Percentiles rank a stretch among this genome's conserved stretches.
Evolutionary conservation across 345 rosid species (phyloP).

Genomic region (Ailanthus altissimus): DNA sequence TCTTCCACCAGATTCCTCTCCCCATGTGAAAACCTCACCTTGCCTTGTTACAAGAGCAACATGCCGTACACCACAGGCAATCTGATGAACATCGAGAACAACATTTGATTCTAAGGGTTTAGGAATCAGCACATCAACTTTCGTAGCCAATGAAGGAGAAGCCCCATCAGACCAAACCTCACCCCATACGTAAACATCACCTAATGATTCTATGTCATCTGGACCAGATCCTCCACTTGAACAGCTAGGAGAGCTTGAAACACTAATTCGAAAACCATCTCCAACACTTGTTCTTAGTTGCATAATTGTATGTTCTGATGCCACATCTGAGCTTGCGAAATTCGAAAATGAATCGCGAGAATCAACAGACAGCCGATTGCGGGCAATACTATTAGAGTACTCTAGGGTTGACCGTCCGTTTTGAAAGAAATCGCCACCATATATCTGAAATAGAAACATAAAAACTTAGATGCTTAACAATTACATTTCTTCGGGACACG

Average conservation of each 20-base stretch:
- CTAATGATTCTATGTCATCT: conserved; percentile 96
- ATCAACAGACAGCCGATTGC: conserved; percentile 66
- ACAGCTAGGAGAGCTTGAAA: conserved; percentile 95
- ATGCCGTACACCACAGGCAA: conserved; percentile 82
- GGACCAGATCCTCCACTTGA: conserved; percentile 95
- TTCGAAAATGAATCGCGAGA: conserved; percentile 42
- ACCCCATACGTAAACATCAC: conserved; percentile 97
- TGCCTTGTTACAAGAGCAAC: conserved; percentile 89
- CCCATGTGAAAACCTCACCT: conserved; percentile 98
- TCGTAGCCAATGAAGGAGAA: conserved; percentile 38
- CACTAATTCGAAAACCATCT: conserved; percentile 92
- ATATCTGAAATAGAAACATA: conserved; percentile 48
- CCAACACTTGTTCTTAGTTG: conserved; percentile 74
- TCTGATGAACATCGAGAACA: conserved; percentile 97
- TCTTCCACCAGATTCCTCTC: conserved; percentile 95
- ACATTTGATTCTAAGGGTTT: conserved; percentile 84
- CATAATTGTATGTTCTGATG: conserved; percentile 82
- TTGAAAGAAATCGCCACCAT: conserved; percentile 48
- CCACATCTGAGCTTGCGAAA: conserved; percentile 73
- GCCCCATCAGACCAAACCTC: conserved; percentile 82
- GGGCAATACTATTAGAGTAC: conserved; percentile 41
- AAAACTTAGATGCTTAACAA: conserved; percentile 5
- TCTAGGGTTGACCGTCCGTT: conserved; percentile 56
- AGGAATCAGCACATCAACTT: conserved; percentile 66
- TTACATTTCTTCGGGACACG: neutral